Conservation (phyloP, 2,329 filamentous ascomycete species). For the Cercospora sp. region DNA sequence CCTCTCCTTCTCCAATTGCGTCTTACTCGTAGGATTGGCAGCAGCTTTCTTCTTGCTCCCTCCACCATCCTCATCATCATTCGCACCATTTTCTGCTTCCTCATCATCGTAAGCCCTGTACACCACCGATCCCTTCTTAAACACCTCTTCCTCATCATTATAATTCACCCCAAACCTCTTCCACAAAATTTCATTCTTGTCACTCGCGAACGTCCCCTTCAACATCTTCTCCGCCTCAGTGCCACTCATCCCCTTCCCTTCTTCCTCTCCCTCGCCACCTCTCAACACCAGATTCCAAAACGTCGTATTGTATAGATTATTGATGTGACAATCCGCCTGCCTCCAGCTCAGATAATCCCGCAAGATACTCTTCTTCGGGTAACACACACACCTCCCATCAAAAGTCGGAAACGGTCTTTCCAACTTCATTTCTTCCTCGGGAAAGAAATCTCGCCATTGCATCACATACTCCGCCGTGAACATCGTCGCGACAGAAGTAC, state of each 20-base stretch:
- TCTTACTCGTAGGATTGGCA: conserved; percentile 51
- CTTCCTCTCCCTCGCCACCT: conserved; percentile 50
- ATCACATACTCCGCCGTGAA: conserved; percentile 91
- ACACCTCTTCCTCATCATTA: conserved; percentile 92
- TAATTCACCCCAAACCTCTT: conserved; percentile 90
- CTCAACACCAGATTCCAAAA: conserved; percentile 87
- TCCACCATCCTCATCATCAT: neutral
- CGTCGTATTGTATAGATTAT: conserved; percentile 96
- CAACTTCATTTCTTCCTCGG: conserved; percentile 54
- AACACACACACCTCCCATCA: conserved; percentile 87
- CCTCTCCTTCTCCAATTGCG: conserved; percentile 78
- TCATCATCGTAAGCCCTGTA: conserved; percentile 59
- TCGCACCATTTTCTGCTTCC: neutral
- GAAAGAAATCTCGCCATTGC: conserved; percentile 76
- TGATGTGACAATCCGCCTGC: conserved; percentile 97
- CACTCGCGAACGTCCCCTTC: conserved; percentile 75
- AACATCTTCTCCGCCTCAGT: conserved; percentile 80
- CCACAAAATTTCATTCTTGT: conserved; percentile 97
- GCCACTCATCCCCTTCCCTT: conserved; percentile 57
- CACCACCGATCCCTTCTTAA: conserved; percentile 87
- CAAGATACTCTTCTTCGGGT: conserved; percentile 78
- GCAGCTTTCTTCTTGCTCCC: neutral
- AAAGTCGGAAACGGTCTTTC: conserved; percentile 81
- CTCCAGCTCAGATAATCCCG: conserved; percentile 97
- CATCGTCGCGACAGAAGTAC: conserved; percentile 85